These are phyloP conservation scores for Pythium apleroticum DNA, from an alignment of 352 stramenopile genomes.

Conservation along the genomic window DNA sequence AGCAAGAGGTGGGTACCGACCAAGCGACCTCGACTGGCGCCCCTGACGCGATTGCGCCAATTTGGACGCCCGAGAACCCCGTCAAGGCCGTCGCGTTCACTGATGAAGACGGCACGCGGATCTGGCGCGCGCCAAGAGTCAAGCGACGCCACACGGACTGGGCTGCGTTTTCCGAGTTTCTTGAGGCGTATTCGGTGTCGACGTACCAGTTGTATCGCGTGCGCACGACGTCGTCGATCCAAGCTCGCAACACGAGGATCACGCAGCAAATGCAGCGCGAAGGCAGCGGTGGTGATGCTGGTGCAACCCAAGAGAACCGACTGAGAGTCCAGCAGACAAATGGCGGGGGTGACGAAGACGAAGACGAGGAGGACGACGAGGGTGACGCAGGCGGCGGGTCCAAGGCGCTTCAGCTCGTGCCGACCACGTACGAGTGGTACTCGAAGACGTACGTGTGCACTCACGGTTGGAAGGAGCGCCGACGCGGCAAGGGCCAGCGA, in stretches of 20 bases:
- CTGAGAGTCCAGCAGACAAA: neutral
- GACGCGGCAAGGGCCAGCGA: conserved; percentile 64
- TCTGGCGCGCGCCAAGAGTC: conserved; percentile 58
- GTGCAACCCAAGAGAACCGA: neutral
- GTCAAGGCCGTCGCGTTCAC: conserved; percentile 25
- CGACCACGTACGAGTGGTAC: conserved; percentile 67
- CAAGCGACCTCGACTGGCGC: neutral
- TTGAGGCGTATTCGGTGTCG: conserved; percentile 57
- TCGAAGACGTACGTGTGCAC: conserved; percentile 83
- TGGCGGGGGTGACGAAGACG: conserved; percentile 2
- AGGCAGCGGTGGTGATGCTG: neutral
- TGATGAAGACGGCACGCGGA: conserved; percentile 26
- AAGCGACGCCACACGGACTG: conserved; percentile 49
- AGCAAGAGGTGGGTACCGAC: neutral
- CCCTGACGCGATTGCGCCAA: conserved; percentile 14
- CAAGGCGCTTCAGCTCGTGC: conserved; percentile 34
- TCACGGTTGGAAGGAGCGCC: conserved; percentile 73
- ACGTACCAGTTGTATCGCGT: conserved; percentile 76
- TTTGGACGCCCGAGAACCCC: conserved; percentile 22
- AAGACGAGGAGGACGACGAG: neutral
- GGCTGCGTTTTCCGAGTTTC: conserved; percentile 55
- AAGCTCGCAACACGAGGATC: conserved; percentile 60
- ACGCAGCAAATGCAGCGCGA: conserved; percentile 35
- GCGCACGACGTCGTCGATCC: conserved; percentile 72
- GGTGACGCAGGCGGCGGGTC: neutral